Evolutionary conservation across 306 rosid genomes (phyloP), one percentile per base, ranked within the genome.

Genomic region (Sophora flavescens): DNA sequence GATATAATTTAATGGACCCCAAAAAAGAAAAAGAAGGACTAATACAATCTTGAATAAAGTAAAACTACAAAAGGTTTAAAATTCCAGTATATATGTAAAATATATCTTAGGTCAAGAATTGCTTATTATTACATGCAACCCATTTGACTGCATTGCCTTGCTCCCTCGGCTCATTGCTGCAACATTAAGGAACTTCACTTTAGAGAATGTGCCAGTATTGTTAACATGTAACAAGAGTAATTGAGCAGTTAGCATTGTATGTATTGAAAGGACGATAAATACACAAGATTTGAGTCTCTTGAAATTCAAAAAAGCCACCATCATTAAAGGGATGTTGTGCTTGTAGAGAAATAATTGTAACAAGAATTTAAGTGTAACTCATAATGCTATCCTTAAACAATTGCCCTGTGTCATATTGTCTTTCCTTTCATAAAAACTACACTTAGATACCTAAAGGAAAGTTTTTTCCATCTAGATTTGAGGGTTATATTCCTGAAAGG

Each of bases 161-260:
- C n/a, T 64, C 6, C 70, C 52, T 39, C 8, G 10, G 15, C 32
- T 64, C 44, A 60, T 33, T 18, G 35, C 52, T 64, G 70, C 70
- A 64, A 41, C 70, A 64, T 17, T 17, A 12, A 18, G 32, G 13
- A 8, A 8, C n/a, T n/a, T n/a, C 15, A 10, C 18, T 63, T 63
- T 38, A 63, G 47, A 38, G 36, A 58, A 58, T 11, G 7, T 5
- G 26, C 36, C 63, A 22, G 15, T 63, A 15, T 15, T 7, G 6
- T n/a, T 35, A 15, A 2, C 0, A 15, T n/a, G 48, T 15, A 63
- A 35, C 48, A n/a, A 13, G 14, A 9, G 33, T n/a, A 18, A n/a
- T 56, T 30, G 14, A 9, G 14, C 35, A 18, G 36, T 56, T 56
- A 45, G 52, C 15, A 18, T 22, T 56, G 62, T 18, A 56, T 9